A percentile compares a stretch with the other conserved stretches of the same genome.
phyloP scores from a whole-genome alignment of 495 filamentous ascomycete species.

The Aspergillus saccharolyticus region DNA sequence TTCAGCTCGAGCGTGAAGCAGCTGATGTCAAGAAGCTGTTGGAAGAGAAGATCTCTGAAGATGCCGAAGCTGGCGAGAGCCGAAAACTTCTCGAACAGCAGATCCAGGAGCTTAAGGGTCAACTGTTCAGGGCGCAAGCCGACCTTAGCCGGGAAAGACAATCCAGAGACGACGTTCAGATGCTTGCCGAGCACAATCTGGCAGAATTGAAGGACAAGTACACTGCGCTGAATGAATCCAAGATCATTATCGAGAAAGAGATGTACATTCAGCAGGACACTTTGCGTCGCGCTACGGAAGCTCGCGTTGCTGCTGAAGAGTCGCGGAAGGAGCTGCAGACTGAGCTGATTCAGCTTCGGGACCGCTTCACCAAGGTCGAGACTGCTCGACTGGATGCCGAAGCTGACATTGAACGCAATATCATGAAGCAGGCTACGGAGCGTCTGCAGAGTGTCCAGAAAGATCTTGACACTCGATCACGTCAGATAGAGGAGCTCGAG shows the following conservation, averaged over 20 bases:
- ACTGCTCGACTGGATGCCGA: slow-evolving; percentile 81
- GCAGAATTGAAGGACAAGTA: slow-evolving; percentile 77
- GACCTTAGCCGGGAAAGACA: slow-evolving; percentile 90
- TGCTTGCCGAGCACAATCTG: slow-evolving; percentile 86
- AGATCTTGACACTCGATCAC: slow-evolving; percentile 70
- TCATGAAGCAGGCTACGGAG: slow-evolving; percentile 73
- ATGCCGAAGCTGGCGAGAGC: slow-evolving; percentile 79
- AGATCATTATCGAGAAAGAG: slow-evolving; percentile 97
- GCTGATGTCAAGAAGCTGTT: slow-evolving; percentile 82
- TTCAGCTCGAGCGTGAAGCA: slow-evolving; percentile 79
- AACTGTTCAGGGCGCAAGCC: slow-evolving; percentile 78
- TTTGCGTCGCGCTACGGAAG: slow-evolving; percentile 80
- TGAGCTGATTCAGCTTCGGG: slow-evolving; percentile 76
- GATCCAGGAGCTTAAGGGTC: slow-evolving; percentile 76
- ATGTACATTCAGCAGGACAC: slow-evolving; percentile 97
- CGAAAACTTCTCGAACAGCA: slow-evolving; percentile 83
- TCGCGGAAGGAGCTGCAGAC: slow-evolving; percentile 84
- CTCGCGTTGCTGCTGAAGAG: slow-evolving; percentile 68
- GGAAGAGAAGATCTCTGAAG: slow-evolving; percentile 82
- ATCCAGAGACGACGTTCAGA: slow-evolving; percentile 90
- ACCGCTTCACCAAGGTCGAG: slow-evolving; percentile 77
- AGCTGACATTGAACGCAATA: slow-evolving; percentile 69
- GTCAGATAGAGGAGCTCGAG: slow-evolving; percentile 67
- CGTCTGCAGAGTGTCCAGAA: slow-evolving; percentile 70
- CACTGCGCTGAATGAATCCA: slow-evolving; percentile 83